phyloP scores from a whole-genome alignment of 164 flowering plant species.

The Magnolia officinalis region DNA sequence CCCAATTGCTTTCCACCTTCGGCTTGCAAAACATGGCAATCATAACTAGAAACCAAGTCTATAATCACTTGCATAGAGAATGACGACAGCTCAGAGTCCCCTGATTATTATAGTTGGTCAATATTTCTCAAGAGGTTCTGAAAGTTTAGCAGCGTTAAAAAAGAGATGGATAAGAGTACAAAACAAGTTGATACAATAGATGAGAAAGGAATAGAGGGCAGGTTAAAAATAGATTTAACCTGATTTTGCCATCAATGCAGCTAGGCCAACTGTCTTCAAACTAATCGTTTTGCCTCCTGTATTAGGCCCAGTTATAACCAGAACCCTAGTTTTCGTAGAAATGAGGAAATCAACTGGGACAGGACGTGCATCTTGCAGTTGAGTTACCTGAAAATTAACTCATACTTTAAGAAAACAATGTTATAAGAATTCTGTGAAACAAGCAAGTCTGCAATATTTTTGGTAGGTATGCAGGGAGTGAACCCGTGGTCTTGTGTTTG shows the following conservation, averaged over 20 bases:
- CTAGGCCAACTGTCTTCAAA: constrained; percentile 87
- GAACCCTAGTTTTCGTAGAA: constrained; percentile 51
- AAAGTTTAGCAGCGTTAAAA: background rate
- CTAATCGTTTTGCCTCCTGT: constrained; percentile 97
- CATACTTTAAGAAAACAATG: background rate
- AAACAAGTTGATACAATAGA: background rate
- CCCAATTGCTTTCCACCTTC: background rate
- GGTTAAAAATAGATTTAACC: constrained; percentile 31
- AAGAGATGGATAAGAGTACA: background rate
- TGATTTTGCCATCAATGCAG: constrained; percentile 95
- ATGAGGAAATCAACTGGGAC: constrained; percentile 77
- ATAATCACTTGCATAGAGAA: background rate
- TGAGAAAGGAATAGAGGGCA: background rate
- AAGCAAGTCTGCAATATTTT: too few relatives aligned
- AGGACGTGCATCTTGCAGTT: constrained; percentile 58
- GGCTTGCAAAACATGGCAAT: background rate
- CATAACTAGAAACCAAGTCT: background rate
- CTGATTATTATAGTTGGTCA: background rate
- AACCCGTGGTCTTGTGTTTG: background rate
- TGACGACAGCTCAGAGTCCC: background rate
- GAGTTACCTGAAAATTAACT: constrained; percentile 43
- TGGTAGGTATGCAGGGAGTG: too few relatives aligned
- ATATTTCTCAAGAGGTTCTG: background rate
- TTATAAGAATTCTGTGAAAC: background rate
- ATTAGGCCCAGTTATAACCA: constrained; percentile 93